Evolutionary conservation across 2,329 filamentous ascomycete species (phyloP), one percentile per base, ranked within the genome.

Genomic region (Sporothrix pseudoabietina): DNA sequence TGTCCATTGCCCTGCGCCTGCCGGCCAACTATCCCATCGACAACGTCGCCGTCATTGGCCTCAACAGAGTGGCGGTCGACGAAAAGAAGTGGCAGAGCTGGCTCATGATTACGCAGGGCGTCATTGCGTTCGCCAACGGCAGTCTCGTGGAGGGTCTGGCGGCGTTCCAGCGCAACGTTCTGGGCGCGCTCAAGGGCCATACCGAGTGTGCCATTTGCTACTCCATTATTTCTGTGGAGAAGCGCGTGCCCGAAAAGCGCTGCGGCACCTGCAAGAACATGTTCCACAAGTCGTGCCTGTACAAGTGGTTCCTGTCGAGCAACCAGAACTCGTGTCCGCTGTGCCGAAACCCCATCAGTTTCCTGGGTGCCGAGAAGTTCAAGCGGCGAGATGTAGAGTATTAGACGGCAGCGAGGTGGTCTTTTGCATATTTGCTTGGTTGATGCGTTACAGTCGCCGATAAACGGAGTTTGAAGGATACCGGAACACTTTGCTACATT

Each of bases 141-240:
- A 93, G 89, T 79, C 89, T 99, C 73, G 92, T 94, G 71, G 95
- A 98, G 77, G 96, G 94, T 1, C 84, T 99, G 41, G 86, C 91
- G 14, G 90, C 93, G 9, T 98, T 97, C 86, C 90, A 92, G 76
- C 89, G 91, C 76, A 98, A 98, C 80, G 91, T 99, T 14, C 88
- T 91, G 16, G 93, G 94, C 1, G 93, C 93, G 4, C 87, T 99
- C 76, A 96, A 97, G 83, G 96, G 94, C 49, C 94, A 98, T 82
- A 92, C 88, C 26, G 96, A 99, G 82, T 99, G 96, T 80, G 94
- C 96, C 10, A 98, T 98, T 80, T 98, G 95, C 85, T 98, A 98
- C 84, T 94, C 91, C 74, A 94, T 99, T 79, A 93, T 99, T 76
- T 93, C 93, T 22, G 89, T 89, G 8, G 94, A 98, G 81, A 93